Percentiles rank a stretch among this genome's conserved stretches.
Evolutionary conservation across 2,329 filamentous ascomycete genomes (phyloP).

Genomic region (Phaeosphaeria sp.): DNA sequence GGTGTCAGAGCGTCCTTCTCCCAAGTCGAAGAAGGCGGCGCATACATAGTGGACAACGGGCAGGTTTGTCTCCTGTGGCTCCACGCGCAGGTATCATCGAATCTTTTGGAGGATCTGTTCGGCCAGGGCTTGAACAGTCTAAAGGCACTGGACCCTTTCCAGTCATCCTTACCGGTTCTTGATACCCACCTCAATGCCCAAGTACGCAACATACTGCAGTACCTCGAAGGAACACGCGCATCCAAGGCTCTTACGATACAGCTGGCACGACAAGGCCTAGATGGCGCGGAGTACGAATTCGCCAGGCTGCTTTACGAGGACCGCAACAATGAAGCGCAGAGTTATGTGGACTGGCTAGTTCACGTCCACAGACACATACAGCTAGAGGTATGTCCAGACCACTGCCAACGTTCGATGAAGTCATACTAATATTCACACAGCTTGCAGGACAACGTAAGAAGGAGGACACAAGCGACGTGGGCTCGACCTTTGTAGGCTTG

Average conservation of each 20-base stretch:
- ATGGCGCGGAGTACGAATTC: conserved; percentile 97
- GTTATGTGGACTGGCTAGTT: conserved; percentile 98
- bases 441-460: conserved; percentile 73
- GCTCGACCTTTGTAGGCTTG: conserved; percentile 48
- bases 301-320: conserved; percentile 90
- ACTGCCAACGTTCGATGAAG: background rate
- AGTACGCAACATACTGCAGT: conserved; percentile 90
- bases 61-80: conserved; percentile 93
- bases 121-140: conserved; percentile 76
- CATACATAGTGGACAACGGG: conserved; percentile 94
- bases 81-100: conserved; percentile 89
- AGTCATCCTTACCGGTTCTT: conserved; percentile 79
- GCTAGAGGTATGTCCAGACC: conserved; percentile 65
- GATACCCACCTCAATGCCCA: conserved; percentile 94
- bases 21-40: conserved; percentile 88
- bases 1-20: conserved; percentile 83
- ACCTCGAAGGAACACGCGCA: conserved; percentile 78
- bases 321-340: conserved; percentile 95
- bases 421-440: conserved; percentile 39
- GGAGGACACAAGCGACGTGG: conserved; percentile 59
- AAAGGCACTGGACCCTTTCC: conserved; percentile 80
- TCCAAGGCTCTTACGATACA: conserved; percentile 90
- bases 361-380: conserved; percentile 93
- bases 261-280: conserved; percentile 87
- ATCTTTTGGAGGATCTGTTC: conserved; percentile 88